Evolutionary conservation across 768 basidiomycete species (phyloP), one percentile per base, ranked within the genome.

Genomic region (Leccinum variicolor): DNA sequence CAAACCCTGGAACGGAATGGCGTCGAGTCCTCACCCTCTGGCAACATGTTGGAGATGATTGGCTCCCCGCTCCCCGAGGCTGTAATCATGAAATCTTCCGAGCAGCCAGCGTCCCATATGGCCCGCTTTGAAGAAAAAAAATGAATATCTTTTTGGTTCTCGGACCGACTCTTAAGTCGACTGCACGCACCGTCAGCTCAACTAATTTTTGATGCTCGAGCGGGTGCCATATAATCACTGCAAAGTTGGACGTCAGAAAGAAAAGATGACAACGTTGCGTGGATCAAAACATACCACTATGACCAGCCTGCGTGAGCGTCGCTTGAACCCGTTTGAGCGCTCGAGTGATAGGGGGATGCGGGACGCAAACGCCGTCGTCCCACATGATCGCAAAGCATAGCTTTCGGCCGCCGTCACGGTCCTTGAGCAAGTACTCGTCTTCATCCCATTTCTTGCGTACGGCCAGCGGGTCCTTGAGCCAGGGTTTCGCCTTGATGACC

Each of bases 171-270:
- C 19, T 31, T 0, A 50, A 41, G 21, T 26, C 15, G 43, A 76
- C 58, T 11, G 5, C 15, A 33, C 80, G 59, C 64, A 85, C 84
- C 21, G 76, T 62, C 13, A 68, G 66, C 1, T 73, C 60, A 49
- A 66, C 67, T 2, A 89, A 74, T 54, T 81, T 79, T 9, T 57
- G 54, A 61, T 87, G 84, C 31, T 84, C 78, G 46, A 77, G 66
- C 0, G 84, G 82, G 39, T 77, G 69, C 89, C 89, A 92, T 52
- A 88, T 82, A 52, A 92, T 77, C n/a, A 91, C 90, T 89, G 54
- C 21, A 52, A 23, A 11, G 36, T 43, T 10, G 45, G 9, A n/a
- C 19, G 9, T 41, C 7, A 51, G 15, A 50, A 29, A 54, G 50
- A 11, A 39, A 11, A 15, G 3, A 2, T 4, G 9, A 26, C 1